Percentiles rank a stretch among this genome's conserved stretches.
Evolutionary conservation across 768 basidiomycete genomes (phyloP).

Genomic region (Lactifluus echinatus): DNA sequence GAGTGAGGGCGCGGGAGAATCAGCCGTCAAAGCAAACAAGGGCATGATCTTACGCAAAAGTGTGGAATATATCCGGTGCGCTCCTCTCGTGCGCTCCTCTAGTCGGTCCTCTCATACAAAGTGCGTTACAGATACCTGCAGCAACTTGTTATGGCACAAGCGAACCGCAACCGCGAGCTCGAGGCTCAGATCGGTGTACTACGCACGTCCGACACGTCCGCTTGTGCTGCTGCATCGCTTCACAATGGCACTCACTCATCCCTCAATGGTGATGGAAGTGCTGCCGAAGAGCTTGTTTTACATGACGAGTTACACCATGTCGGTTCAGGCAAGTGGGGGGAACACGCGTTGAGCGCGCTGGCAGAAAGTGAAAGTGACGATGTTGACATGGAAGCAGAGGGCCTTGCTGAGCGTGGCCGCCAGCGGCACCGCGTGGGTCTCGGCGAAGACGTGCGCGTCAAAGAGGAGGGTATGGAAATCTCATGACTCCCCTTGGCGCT

Average conservation of each 20-base stretch:
- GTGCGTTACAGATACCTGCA: constrained; percentile 55
- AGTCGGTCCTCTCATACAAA: neutral
- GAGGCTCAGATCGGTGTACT: constrained; percentile 49
- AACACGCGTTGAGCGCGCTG: constrained; percentile 3
- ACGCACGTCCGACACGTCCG: neutral
- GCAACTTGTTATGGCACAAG: constrained; percentile 75
- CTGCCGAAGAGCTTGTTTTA: constrained; percentile 8
- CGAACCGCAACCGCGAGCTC: constrained; percentile 67
- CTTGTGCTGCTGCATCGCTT: neutral
- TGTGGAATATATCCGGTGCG: constrained; percentile 40
- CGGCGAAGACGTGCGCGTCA: constrained; percentile 13
- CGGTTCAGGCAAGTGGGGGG: constrained; percentile 18
- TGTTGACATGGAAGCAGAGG: constrained; percentile 12
- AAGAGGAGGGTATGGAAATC: constrained; percentile 20
- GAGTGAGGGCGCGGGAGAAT: constrained; percentile 29
- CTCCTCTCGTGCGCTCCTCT: neutral
- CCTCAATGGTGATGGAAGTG: constrained; percentile 4
- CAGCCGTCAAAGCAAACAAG: constrained; percentile 82
- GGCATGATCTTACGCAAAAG: constrained; percentile 82
- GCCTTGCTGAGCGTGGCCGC: constrained; percentile 9
- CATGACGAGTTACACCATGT: constrained; percentile 12
- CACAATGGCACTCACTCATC: constrained; percentile 2
- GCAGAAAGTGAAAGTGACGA: constrained; percentile 20
- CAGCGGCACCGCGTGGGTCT: constrained; percentile 14
- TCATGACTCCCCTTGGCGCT: constrained; percentile 12